Evolutionary conservation across 768 basidiomycete genomes (phyloP), one percentile per base, ranked within the genome.

Genomic region (Psilocybe subaeruginosa): DNA sequence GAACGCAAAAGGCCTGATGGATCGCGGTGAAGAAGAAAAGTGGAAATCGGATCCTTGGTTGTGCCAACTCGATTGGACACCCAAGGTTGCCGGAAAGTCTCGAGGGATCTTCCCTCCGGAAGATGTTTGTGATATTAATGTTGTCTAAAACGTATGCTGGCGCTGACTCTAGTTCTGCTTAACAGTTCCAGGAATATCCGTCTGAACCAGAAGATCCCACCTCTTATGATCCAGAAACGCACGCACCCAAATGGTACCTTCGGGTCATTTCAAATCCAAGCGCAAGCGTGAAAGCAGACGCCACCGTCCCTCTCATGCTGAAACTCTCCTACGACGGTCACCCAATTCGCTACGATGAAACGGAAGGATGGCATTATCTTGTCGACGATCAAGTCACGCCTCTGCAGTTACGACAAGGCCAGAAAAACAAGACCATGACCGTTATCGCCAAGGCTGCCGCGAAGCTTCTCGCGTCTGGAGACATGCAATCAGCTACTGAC

Each of bases 11-110:
- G 80, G 83, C 6, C 64, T 89, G 74, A 79, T 84, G 77, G 74
- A 77, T 17, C 73, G 77, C 16, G 70, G 64, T 12, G 67, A 63
- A 9, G 73, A 75, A 51, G 84, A 76, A 31, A 73, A 70, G 52
- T 94, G 88, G 90, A 84, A 80, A 70, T 79, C 82, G 2, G 91
- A 94, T 73, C 86, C 87, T 6, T 97, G 95, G 94, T 74, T 96
- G 12, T 83, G 80, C 52, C 97, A 99, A 72, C 79, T 99, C 59
- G 96, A 99, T 71, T 99, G 97, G 97, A 89, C 92, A 1, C 93
- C 93, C 1, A 98, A 99, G 73, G 79, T 82, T 5, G 87, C 86
- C 0, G 82, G 85, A 39, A 86, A 87, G 71, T 87, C 89, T 8
- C 79, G 92, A 69, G 91, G 91, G 0, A 70, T 91, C 7, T 58